These are phyloP conservation scores for Ambrosia artemisiifolia DNA, from an alignment of 129 eudicot species.

Conservation along the genomic window DNA sequence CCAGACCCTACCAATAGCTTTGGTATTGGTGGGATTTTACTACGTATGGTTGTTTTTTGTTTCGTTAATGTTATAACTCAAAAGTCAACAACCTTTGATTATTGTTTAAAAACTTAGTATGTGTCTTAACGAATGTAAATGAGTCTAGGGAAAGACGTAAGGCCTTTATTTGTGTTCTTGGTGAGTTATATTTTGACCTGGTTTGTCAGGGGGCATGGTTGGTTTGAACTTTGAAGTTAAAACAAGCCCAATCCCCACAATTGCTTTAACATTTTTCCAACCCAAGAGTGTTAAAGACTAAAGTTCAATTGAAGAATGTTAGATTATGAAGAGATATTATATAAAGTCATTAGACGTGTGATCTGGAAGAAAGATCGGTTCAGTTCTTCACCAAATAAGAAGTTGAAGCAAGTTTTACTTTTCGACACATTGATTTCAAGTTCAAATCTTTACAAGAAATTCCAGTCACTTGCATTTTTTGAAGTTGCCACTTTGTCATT, in stretches of 20 bases:
- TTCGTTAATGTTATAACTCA: background rate
- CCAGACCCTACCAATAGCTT: too few relatives aligned
- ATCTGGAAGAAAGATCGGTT: constrained; percentile 24
- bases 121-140: background rate
- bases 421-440: constrained; percentile 45
- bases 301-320: constrained; percentile 47
- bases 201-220: constrained; percentile 78
- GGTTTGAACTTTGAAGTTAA: constrained; percentile 53
- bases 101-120: background rate
- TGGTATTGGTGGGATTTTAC: too few relatives aligned
- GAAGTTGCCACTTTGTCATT: constrained; percentile 61
- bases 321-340: constrained; percentile 42
- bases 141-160: background rate
- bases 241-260: constrained; percentile 63
- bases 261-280: constrained; percentile 43
- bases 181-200: constrained; percentile 53
- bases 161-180: constrained; percentile 10
- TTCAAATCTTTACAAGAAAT: constrained; percentile 49
- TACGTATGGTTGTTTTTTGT: too few relatives aligned
- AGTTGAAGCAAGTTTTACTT: constrained; percentile 36
- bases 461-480: constrained; percentile 53
- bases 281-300: constrained; percentile 34
- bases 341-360: constrained; percentile 55
- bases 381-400: constrained; percentile 44
- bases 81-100: background rate